phyloP scores from a whole-genome alignment of 2,329 filamentous ascomycete genomes.

The Colletotrichum sp. region DNA sequence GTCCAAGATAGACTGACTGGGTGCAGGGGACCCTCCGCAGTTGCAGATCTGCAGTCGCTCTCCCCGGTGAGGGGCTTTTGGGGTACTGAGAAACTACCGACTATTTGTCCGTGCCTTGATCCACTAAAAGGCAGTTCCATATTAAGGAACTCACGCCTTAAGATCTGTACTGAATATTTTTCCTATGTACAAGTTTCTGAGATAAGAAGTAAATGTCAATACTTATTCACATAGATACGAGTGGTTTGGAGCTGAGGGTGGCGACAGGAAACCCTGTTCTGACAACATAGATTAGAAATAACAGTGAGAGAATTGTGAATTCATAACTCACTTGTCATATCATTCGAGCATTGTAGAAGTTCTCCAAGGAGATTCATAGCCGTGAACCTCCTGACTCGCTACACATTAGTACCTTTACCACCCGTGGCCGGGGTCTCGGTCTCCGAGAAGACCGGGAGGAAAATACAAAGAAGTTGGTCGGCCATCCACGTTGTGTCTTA shows the following conservation, averaged over 20 bases:
- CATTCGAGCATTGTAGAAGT: not conserved
- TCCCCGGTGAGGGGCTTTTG: not conserved
- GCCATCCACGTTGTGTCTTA: not conserved
- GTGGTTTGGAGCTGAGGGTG: too few species aligned
- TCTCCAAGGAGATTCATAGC: not conserved
- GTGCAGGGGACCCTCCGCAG: not conserved
- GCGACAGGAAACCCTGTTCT: too few species aligned
- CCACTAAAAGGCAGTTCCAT: not conserved
- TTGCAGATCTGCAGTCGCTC: not conserved
- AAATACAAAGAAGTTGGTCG: not conserved
- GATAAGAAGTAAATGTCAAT: too few species aligned
- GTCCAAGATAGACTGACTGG: not conserved
- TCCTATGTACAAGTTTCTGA: not conserved
- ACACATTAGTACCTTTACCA: not conserved
- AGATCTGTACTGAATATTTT: not conserved
- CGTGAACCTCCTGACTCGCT: not conserved
- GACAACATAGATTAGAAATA: too few species aligned
- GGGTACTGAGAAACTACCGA: not conserved
- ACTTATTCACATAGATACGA: too few species aligned
- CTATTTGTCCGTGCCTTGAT: not conserved
- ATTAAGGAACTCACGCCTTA: not conserved
- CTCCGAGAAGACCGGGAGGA: not conserved
- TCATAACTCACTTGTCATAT: not conserved
- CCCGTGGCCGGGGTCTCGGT: not conserved
- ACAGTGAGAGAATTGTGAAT: too few species aligned